A percentile compares a stretch with the other conserved stretches of the same genome.
Evolutionary conservation across 2,329 filamentous ascomycete genomes (phyloP).

Genomic region (Colletotrichum karsti): DNA sequence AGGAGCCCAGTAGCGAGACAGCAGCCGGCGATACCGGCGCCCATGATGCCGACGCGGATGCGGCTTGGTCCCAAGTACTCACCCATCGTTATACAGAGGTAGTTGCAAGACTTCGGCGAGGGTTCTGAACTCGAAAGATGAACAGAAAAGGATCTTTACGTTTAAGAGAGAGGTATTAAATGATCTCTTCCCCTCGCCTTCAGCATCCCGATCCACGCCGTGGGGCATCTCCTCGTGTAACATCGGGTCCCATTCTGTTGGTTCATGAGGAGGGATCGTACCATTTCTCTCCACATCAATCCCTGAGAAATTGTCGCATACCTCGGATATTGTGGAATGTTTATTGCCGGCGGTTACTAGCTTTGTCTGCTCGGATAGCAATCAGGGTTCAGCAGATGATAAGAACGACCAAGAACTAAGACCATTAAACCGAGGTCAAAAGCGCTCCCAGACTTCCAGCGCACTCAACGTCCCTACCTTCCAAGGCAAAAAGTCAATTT

Average conservation of each 20-base stretch:
- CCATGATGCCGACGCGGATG: background rate
- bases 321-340: too few species aligned
- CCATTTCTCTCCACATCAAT: too few species aligned
- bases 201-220: background rate
- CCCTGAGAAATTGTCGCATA: too few species aligned
- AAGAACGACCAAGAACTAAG: too few species aligned
- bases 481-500: too few species aligned
- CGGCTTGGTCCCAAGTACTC: background rate
- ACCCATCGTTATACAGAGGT: background rate
- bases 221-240: background rate
- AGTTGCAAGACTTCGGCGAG: background rate
- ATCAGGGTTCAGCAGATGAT: too few species aligned
- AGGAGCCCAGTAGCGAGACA: background rate
- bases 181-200: background rate
- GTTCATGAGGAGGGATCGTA: background rate
- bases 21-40: background rate
- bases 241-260: background rate
- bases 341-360: too few species aligned
- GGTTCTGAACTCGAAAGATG: background rate
- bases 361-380: too few species aligned
- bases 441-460: too few species aligned
- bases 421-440: too few species aligned
- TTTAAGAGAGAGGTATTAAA: background rate
- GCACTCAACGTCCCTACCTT: too few species aligned
- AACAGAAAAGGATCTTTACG: too few species aligned